phyloP scores from a whole-genome alignment of 495 filamentous ascomycete genomes.

The Penicillium odoratum region DNA sequence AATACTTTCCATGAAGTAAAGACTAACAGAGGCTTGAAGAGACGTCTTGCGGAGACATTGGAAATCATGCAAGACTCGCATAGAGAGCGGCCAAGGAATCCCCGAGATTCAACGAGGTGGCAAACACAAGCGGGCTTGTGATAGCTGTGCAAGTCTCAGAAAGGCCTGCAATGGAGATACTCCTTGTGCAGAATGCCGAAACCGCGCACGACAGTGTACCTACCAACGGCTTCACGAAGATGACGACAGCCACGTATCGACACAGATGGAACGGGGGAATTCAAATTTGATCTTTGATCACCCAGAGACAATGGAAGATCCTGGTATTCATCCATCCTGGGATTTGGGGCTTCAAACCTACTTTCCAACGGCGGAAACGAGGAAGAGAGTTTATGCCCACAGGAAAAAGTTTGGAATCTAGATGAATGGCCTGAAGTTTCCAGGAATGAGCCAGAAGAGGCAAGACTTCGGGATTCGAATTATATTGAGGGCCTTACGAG shows the following conservation, averaged over 20 bases:
- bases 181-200: conserved; percentile 33
- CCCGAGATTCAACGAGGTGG: conserved; percentile 30
- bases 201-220: conserved; percentile 28
- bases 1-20: neutral
- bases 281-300: neutral
- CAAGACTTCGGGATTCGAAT: too few relatives aligned
- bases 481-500: too few relatives aligned
- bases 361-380: conserved; percentile 12
- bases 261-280: neutral
- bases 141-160: conserved; percentile 35
- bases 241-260: neutral
- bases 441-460: neutral
- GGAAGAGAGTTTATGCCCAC: neutral
- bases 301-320: neutral
- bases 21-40: conserved; percentile 12
- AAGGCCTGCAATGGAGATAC: conserved; percentile 33
- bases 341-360: conserved; percentile 28
- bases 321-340: conserved; percentile 15
- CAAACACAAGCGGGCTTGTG: conserved; percentile 39
- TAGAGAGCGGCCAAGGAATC: conserved; percentile 23
- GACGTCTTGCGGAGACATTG: conserved; percentile 38
- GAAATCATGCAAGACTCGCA: conserved; percentile 34
- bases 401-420: neutral
- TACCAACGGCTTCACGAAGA: conserved; percentile 27
- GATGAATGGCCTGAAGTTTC: neutral